Base-by-base conservation (phyloP, 1,284 basidiomycete species). In the Ustilago trichophora region DNA sequence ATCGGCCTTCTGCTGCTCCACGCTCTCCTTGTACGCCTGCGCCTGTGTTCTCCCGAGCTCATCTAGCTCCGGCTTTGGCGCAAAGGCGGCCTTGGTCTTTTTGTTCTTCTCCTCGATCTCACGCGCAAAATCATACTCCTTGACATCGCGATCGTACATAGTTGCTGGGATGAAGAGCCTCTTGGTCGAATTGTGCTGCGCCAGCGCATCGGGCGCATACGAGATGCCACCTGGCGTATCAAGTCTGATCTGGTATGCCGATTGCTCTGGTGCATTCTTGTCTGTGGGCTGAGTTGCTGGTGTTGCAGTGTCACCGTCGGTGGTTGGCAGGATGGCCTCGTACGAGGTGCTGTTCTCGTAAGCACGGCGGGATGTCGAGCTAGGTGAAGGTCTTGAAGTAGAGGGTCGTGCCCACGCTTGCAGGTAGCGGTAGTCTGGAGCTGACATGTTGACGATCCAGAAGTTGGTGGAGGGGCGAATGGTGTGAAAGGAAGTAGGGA, bases 181-280 rank as follows among this genome's bases (percentile, higher is more conserved):
- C 43, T 76, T 76, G 25, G 48, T 45, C 31, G 63, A 62, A 40
- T 77, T 80, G 57, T 80, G 78, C 34, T 70, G 63, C 9, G 57
- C 54, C 6, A 72, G 44, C 15, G 55, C 44, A 54, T 77, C 77
- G 0, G 78, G 78, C 1, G 75, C 76, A 37, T 77, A 77, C 10
- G 77, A 65, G 24, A 78, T 53, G n/a, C 76, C 77, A 15, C 69
- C 76, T 0, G 78, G 78, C 5, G 60, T 69, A 22, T 80, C 78
- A n/a, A 78, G 63, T 11, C 78, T 65, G 18, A 80, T 57, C 36
- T 78, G 70, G 16, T 62, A 67, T 8, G 53, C 40, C 4, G 63
- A 51, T 22, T 53, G 45, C 33, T 65, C 24, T 5, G 25, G 31
- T 11, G 40, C 42, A 19, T 67, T 16, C 33, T 49, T 53, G 41